A percentile compares a stretch with the other conserved stretches of the same genome.
These are phyloP conservation scores for Aspergillus ruber DNA, from an alignment of 2,329 filamentous ascomycete species.

Conservation along the genomic window DNA sequence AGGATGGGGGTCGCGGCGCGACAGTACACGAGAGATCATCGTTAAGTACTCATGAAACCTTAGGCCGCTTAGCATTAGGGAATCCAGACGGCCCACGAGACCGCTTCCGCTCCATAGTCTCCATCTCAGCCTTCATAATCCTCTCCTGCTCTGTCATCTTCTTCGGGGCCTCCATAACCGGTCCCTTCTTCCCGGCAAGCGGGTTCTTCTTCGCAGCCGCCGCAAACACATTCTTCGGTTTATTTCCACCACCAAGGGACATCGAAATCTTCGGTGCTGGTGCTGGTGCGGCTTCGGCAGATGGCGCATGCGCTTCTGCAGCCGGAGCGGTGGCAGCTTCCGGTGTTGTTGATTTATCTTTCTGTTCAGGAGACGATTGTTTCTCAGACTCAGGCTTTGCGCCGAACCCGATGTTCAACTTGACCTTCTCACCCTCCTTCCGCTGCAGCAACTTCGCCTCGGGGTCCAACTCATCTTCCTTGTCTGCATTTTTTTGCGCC, in stretches of 20 bases:
- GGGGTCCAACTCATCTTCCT: slow-evolving; percentile 37
- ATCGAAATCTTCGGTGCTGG: slow-evolving; percentile 49
- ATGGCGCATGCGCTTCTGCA: slow-evolving; percentile 10
- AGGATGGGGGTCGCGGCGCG: no score
- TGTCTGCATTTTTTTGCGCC: slow-evolving; percentile 57
- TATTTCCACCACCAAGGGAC: slow-evolving; percentile 50
- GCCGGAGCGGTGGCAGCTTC: slow-evolving; percentile 8
- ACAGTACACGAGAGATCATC: not conserved
- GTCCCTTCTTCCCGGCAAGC: slow-evolving; percentile 59
- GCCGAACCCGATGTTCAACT: slow-evolving; percentile 56
- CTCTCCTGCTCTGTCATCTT: slow-evolving; percentile 84
- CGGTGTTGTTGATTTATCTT: slow-evolving; percentile 10
- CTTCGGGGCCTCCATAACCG: slow-evolving; percentile 56
- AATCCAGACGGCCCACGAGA: slow-evolving; percentile 27
- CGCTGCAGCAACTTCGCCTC: slow-evolving; percentile 43
- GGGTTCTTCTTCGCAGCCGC: slow-evolving; percentile 61
- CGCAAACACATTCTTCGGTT: slow-evolving; percentile 62
- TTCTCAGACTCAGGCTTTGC: slow-evolving; percentile 18
- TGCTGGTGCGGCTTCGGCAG: slow-evolving; percentile 11
- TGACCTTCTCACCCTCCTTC: slow-evolving; percentile 69
- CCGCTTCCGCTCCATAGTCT: slow-evolving; percentile 60
- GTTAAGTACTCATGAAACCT: slow-evolving; percentile 19
- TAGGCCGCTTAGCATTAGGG: slow-evolving; percentile 29
- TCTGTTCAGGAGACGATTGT: slow-evolving; percentile 17
- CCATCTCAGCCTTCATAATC: slow-evolving; percentile 75